Evolutionary conservation across 2,329 filamentous ascomycete genomes (phyloP), one percentile per base, ranked within the genome.

Genomic region (Aureobasidium sp.): DNA sequence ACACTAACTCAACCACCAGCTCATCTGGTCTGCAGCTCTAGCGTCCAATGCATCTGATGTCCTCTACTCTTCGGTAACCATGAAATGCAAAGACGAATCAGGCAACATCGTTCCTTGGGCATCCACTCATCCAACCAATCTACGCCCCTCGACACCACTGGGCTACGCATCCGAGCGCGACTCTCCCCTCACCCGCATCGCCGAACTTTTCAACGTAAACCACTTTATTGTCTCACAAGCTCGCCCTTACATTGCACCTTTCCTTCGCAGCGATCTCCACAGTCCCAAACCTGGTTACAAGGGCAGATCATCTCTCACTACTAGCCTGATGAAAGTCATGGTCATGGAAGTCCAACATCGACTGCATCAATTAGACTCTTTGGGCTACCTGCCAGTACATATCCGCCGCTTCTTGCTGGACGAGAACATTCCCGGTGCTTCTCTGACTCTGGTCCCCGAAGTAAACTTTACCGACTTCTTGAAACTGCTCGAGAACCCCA

Each of bases 221-320:
- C 92, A 97, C 77, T 97, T 95, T 75, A 91, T 97, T 66, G 86
- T 97, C 67, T 94, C 89, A 66, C 93, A 97, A 76, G 91, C 93
- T 0, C 83, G 92, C 3, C 93, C 93, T 0, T 96, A 96, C 73
- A 80, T 96, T 17, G 87, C 93, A 31, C 92, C 92, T 0, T 94
- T 96, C 68, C 79, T 95, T 5, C 85, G 88, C 64, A 88, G 87
- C 49, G 89, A 93, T 67, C 85, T 92, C 77, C 89, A 92, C 73
- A 87, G 88, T 5, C 87, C 89, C 0, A 67, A 82, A 80, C 71
- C 82, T 78, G 67, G 82, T 78, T 72, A 84, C 78, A 65, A 83
- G 77, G 69, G 84, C 77, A 73, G 82, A 77, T 76, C 82, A 81
- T 68, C 82, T 77, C 57, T 86, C 77, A 71, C 85, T 63, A 62